Evolutionary conservation across 148 eudicot species (phyloP).

Genomic region (Rhododendron kiyosumense): DNA sequence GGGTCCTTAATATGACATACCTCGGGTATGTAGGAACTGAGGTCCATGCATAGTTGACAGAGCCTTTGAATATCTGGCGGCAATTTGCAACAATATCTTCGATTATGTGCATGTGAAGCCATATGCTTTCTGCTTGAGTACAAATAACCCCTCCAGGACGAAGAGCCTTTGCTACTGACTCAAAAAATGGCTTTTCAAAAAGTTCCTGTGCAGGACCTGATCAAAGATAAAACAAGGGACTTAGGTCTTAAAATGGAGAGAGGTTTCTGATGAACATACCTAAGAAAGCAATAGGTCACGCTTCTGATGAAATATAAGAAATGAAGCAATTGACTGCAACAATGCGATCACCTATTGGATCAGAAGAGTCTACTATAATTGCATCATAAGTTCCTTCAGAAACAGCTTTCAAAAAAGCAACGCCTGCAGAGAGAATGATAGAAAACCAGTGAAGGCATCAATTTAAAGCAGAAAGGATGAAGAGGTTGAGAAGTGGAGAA

Average conservation of each 20-base stretch:
- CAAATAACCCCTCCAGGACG: slow-evolving; percentile 97
- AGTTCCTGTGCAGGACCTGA: slow-evolving; percentile 96
- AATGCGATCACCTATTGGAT: slow-evolving; percentile 66
- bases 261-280: neutral
- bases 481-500: neutral
- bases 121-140: slow-evolving; percentile 98
- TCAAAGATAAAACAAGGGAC: neutral
- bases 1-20: slow-evolving; percentile 16
- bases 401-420: slow-evolving; percentile 78
- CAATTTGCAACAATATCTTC: slow-evolving; percentile 89
- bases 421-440: slow-evolving; percentile 44
- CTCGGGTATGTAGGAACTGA: slow-evolving; percentile 98
- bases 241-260: neutral
- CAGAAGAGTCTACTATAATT: slow-evolving; percentile 92
- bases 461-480: neutral
- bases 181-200: slow-evolving; percentile 90
- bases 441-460: neutral
- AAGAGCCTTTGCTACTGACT: slow-evolving; percentile 83
- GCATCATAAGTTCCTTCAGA: slow-evolving; percentile 93
- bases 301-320: neutral
- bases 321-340: neutral
- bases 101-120: slow-evolving; percentile 99
- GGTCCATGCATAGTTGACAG: slow-evolving; percentile 97
- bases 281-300: neutral
- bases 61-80: slow-evolving; percentile 85